Percentiles rank a stretch among this genome's conserved stretches.
phyloP scores from a whole-genome alignment of 2,329 filamentous ascomycete species.

The Pseudocercospora fuligena region DNA sequence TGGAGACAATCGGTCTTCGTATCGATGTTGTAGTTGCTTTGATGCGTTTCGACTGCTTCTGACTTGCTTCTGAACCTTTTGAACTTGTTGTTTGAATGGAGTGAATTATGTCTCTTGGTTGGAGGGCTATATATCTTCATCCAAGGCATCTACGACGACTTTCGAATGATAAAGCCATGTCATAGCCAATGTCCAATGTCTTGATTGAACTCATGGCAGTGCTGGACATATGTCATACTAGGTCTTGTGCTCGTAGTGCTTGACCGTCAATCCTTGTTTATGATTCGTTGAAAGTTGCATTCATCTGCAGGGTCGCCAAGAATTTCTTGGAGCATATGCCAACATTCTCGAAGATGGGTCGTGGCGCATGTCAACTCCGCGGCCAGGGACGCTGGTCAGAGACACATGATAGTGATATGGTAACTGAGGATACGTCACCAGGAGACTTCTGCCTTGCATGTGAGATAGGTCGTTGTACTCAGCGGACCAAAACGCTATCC shows the following conservation, averaged over 20 bases:
- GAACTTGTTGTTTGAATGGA: too few relatives aligned
- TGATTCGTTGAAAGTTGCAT: background rate
- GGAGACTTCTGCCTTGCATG: too few relatives aligned
- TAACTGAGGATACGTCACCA: background rate
- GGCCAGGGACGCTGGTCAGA: background rate
- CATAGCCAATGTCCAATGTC: background rate
- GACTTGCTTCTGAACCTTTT: too few relatives aligned
- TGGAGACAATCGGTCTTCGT: too few relatives aligned
- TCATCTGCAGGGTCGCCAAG: background rate
- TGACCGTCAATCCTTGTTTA: background rate
- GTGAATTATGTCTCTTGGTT: too few relatives aligned
- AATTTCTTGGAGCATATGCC: background rate
- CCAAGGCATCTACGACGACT: too few relatives aligned
- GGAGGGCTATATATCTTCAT: too few relatives aligned
- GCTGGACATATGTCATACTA: background rate
- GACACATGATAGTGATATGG: background rate
- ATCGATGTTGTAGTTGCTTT: background rate
- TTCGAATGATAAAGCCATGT: too few relatives aligned
- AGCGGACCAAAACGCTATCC: background rate
- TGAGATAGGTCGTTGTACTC: background rate
- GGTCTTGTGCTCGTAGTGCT: background rate
- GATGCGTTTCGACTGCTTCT: too few relatives aligned
- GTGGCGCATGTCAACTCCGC: background rate
- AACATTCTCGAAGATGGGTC: background rate
- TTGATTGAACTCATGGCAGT: background rate